Evolutionary conservation across 1,284 basidiomycete genomes (phyloP).

Genomic region (Porodaedalea pini): DNA sequence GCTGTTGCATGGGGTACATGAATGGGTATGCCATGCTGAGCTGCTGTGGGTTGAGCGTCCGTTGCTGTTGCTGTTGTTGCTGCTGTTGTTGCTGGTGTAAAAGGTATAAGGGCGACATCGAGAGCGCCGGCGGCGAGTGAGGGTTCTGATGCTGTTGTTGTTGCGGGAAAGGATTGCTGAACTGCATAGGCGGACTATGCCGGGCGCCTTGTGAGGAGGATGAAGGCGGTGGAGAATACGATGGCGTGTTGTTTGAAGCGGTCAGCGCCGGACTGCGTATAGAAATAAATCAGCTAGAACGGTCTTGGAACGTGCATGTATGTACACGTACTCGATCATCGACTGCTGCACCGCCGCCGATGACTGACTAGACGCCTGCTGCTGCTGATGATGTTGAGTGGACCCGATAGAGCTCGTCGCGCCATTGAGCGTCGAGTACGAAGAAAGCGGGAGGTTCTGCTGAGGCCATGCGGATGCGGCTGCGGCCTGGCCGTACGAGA

Average conservation of each 20-base stretch:
- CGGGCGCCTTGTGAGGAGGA: background rate
- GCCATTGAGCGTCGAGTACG: constrained; percentile 70
- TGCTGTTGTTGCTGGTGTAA: constrained; percentile 32
- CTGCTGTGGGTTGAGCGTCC: constrained; percentile 28
- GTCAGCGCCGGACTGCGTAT: constrained; percentile 15
- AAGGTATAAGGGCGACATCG: constrained; percentile 33
- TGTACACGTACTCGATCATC: constrained; percentile 19
- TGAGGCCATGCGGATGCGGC: constrained; percentile 42
- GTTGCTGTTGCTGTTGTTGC: constrained; percentile 38
- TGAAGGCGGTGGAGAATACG: constrained; percentile 16
- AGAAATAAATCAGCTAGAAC: background rate
- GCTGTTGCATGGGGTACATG: constrained; percentile 2
- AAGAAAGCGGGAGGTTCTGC: constrained; percentile 58
- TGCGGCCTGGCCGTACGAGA: constrained; percentile 41
- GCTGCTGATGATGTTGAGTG: constrained; percentile 27
- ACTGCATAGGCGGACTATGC: constrained; percentile 25
- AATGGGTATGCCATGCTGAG: constrained; percentile 28
- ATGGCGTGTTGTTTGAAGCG: constrained; percentile 4
- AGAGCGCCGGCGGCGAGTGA: constrained; percentile 17
- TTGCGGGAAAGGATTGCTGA: constrained; percentile 27
- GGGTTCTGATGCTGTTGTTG: constrained; percentile 35
- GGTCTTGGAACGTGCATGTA: background rate
- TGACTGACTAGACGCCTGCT: constrained; percentile 29
- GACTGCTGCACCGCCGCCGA: constrained; percentile 33
- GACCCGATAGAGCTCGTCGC: constrained; percentile 45